These are phyloP conservation scores for Dipteronia sinensis DNA, from an alignment of 345 rosid genomes.

Conservation along the genomic window DNA sequence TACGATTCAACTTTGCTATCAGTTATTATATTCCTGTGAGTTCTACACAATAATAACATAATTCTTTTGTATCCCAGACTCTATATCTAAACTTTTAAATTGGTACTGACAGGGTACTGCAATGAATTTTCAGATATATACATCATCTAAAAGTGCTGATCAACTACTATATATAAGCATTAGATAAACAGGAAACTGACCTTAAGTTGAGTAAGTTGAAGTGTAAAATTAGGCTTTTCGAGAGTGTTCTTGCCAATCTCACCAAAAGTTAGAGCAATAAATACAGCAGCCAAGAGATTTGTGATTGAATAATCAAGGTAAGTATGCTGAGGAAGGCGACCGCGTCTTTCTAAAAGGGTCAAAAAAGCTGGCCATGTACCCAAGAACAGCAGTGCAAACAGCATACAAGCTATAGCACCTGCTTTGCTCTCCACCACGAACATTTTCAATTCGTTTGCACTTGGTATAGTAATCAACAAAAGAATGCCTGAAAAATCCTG, in stretches of 20 bases:
- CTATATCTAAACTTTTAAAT: neutral
- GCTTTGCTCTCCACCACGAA: constrained; percentile 81
- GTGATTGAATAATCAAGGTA: constrained; percentile 82
- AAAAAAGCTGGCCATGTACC: constrained; percentile 92
- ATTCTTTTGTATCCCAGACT: neutral
- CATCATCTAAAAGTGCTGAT: neutral
- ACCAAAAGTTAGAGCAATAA: constrained; percentile 76
- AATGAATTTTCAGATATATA: neutral
- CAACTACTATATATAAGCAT: too few species aligned
- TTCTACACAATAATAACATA: neutral
- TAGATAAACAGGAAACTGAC: constrained; percentile 25
- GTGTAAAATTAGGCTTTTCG: constrained; percentile 52
- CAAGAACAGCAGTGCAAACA: constrained; percentile 62
- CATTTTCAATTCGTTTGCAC: constrained; percentile 42
- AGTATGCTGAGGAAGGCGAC: constrained; percentile 90
- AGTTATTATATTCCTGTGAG: neutral
- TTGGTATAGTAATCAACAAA: constrained; percentile 16
- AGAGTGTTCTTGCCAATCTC: constrained; percentile 33
- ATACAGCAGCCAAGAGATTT: constrained; percentile 66
- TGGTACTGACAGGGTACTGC: too few species aligned
- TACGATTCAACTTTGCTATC: neutral
- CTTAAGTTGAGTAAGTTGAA: constrained; percentile 56
- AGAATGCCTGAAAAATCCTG: constrained; percentile 29
- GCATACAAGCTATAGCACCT: constrained; percentile 77
- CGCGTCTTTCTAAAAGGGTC: constrained; percentile 77